Evolutionary conservation across 257 asterid species (phyloP), one percentile per base, ranked within the genome.

Genomic region (Misopates orontium): DNA sequence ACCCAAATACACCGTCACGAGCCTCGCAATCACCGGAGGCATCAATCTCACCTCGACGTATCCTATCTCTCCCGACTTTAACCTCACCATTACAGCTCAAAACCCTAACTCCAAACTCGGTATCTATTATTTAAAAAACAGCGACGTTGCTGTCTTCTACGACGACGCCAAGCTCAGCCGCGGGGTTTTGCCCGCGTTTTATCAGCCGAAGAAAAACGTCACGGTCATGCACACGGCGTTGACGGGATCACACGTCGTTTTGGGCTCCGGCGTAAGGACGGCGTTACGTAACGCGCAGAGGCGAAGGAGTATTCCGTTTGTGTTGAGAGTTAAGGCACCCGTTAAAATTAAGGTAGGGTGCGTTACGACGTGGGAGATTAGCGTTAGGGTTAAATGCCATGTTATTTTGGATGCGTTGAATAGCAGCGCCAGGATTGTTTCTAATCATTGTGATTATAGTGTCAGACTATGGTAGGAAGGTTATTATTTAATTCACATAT

Each of bases 331-430:
- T 4, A 74, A 62, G 64, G 77, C 75, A 0, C 91, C 84, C 17
- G 84, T 84, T 56, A 80, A 73, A 45, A 56, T 84, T 8, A 75
- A 79, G 74, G 76, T 80, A 32, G 91, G 87, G 40, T 75, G 80
- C 79, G 76, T 73, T 50, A 80, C 78, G 71, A 75, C 81, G 24
- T 87, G 95, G 95, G 72, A 77, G 47, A 73, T 87, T 15, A 71
- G 60, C 6, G 67, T 77, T 52, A 82, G 70, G 57, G 79, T 84
- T 15, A 71, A 75, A 22, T 84, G 95, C 73, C 80, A 77, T 73
- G 69, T 87, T 32, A 73, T 71, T 0, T 74, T 84, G 57, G 72
- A 82, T 62, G 71, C 68, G 5, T 62, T 84, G 59, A 77, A 40
- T 52, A 78, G 70, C 41, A 75, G 64, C 36, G 76, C 95, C 4